These are phyloP conservation scores for Penicillium digitatum DNA, from an alignment of 2,329 filamentous ascomycete species.

Conservation along the genomic window DNA sequence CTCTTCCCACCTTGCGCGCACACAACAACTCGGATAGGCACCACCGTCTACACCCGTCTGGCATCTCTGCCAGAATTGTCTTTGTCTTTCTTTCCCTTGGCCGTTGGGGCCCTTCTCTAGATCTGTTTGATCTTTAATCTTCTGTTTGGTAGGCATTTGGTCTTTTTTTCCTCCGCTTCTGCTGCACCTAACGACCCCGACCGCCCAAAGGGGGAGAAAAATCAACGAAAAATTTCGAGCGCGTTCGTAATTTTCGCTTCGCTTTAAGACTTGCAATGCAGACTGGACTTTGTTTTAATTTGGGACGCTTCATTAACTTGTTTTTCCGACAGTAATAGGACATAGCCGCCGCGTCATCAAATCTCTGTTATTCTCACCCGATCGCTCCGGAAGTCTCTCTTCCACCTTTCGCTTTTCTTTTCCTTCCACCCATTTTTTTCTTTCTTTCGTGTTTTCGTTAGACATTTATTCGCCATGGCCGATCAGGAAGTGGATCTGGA, in stretches of 20 bases:
- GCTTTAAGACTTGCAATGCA: slow-evolving; percentile 8
- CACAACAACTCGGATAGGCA: slow-evolving; percentile 16
- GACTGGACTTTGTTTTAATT: slow-evolving; percentile 9
- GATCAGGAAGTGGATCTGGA: slow-evolving; percentile 93
- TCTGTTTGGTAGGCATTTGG: slow-evolving; percentile 28
- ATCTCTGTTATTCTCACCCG: slow-evolving; percentile 21
- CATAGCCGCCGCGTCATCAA: slow-evolving; percentile 35
- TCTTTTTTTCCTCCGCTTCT: not conserved
- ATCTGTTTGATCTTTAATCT: slow-evolving; percentile 24
- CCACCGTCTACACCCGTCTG: slow-evolving; percentile 20
- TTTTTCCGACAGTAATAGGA: slow-evolving; percentile 22
- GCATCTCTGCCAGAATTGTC: slow-evolving; percentile 26
- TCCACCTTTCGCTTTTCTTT: slow-evolving; percentile 25
- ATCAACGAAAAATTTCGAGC: slow-evolving; percentile 3
- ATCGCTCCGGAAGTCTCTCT: slow-evolving; percentile 31
- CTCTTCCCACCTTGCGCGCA: slow-evolving; percentile 16
- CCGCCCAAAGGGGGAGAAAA: slow-evolving; percentile 5
- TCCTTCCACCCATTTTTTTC: slow-evolving; percentile 15
- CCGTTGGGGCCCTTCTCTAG: slow-evolving; percentile 28
- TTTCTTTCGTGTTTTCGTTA: slow-evolving; percentile 28
- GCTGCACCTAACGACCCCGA: not conserved
- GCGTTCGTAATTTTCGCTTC: slow-evolving; percentile 2
- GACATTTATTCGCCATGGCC: slow-evolving; percentile 57
- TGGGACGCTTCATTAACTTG: slow-evolving; percentile 18
- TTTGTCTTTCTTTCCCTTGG: slow-evolving; percentile 18